Conservation (phyloP, 306 rosid species). For the Inga laurina region DNA sequence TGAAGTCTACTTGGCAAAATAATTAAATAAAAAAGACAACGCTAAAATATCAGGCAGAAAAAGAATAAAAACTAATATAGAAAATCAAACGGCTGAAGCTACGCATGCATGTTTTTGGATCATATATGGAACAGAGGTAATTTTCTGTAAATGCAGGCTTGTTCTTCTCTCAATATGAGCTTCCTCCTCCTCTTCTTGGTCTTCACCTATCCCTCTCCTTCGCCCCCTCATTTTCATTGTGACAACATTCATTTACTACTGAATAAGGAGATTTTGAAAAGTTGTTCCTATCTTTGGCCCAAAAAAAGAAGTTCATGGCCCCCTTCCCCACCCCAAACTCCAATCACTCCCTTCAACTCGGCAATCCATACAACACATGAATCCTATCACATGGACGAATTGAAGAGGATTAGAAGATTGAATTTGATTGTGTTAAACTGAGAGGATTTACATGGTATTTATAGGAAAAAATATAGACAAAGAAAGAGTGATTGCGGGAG, state of each 20-base stretch:
- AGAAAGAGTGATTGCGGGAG: too few species aligned
- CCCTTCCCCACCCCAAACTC: not conserved
- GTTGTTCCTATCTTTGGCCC: not conserved
- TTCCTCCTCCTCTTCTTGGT: not conserved
- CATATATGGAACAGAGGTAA: not conserved
- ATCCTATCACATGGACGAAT: not conserved
- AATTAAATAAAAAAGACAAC: not conserved
- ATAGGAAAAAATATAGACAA: too few species aligned
- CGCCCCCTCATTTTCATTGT: not conserved
- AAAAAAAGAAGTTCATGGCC: not conserved
- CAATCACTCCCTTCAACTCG: not conserved
- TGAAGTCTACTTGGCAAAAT: not conserved
- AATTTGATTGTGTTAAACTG: too few species aligned
- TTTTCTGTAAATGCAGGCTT: not conserved
- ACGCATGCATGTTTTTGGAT: not conserved
- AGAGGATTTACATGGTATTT: too few species aligned
- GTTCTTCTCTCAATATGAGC: constrained; percentile 1
- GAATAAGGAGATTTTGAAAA: not conserved
- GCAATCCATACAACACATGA: not conserved
- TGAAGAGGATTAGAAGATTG: too few species aligned
- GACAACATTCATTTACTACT: not conserved
- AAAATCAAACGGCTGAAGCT: not conserved
- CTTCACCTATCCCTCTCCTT: not conserved
- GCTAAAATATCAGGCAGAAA: not conserved
- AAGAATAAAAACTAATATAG: not conserved